Evolutionary conservation across 176 grass and related monocot species (phyloP), one percentile per base, ranked within the genome.

Genomic region (Metroxylon sagu): DNA sequence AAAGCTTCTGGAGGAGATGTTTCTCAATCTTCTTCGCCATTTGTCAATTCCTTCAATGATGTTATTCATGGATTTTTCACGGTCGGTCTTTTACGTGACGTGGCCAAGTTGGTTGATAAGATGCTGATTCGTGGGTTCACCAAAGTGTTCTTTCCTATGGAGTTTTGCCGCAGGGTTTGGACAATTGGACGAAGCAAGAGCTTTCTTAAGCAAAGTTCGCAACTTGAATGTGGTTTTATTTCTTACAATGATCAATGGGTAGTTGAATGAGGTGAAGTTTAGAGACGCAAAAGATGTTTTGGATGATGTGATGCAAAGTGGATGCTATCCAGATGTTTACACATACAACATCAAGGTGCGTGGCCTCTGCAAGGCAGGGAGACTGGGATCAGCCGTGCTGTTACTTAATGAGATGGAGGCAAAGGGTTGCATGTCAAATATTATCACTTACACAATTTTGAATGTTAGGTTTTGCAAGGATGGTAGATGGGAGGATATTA

Each of bases 1-100:
- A 39, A 82, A 68, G 18, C 83, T 90, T 54, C 74, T 96, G 8
- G 84, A 96, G 16, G 87, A 96, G 75, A 96, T 96, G 87, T 69
- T 90, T 67, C 74, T 90, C 29, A 90, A 83, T 83, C 77, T 1
- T 96, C 86, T 50, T 57, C 77, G 1, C 75, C 73, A 3, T 80
- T 87, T 43, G 78, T 72, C 5, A 65, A 85, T 50, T 90, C 91
- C 52, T 90, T 96, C 48, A 79, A 96, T 15, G 80, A 85, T 31
- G 61, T 96, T 0, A 77, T 96, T 39, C 57, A 26, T 4, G 84
- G 64, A 15, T 66, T 96, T 28, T 96, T 86, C 52, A 61, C 66
- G 50, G 59, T 82, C 15, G 80, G 77, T 1, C 59, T 54, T 16
- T 49, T 87, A 6, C 74, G 61, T 0, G 91, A 90, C 39, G 86